Conservation (phyloP, 1,284 basidiomycete species). For the Tilletia caries region DNA sequence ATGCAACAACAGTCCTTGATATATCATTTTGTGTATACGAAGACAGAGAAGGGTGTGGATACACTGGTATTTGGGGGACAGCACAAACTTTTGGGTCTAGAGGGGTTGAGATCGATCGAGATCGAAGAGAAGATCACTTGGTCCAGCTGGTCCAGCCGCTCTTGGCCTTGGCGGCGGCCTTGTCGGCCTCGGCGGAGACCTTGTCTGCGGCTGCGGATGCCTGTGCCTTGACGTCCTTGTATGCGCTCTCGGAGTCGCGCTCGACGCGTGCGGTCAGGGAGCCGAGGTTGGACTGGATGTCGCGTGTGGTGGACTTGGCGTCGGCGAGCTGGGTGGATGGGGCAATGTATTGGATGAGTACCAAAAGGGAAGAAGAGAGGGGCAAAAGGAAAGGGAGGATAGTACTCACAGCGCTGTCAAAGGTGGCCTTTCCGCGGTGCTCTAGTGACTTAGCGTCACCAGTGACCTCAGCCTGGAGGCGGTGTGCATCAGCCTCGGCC, state of each 20-base stretch:
- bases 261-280: constrained; percentile 8
- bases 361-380: not conserved
- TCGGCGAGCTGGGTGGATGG: not conserved
- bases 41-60: too few species aligned
- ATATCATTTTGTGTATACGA: too few species aligned
- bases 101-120: not conserved
- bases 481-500: constrained; percentile 2
- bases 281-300: constrained; percentile 11
- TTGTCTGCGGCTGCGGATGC: constrained; percentile 12
- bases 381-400: not conserved
- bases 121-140: not conserved
- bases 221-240: not conserved
- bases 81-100: too few species aligned
- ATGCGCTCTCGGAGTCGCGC: not conserved
- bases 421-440: constrained; percentile 5
- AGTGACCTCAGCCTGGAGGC: not conserved
- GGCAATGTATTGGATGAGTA: not conserved
- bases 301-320: not conserved
- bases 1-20: too few species aligned
- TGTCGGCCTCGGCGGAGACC: constrained; percentile 11
- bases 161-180: not conserved
- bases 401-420: not conserved
- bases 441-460: constrained; percentile 3
- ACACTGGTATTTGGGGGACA: too few species aligned
- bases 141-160: not conserved